Conservation (phyloP, 208 protist species). For the Wallacemonas sp. region DNA sequence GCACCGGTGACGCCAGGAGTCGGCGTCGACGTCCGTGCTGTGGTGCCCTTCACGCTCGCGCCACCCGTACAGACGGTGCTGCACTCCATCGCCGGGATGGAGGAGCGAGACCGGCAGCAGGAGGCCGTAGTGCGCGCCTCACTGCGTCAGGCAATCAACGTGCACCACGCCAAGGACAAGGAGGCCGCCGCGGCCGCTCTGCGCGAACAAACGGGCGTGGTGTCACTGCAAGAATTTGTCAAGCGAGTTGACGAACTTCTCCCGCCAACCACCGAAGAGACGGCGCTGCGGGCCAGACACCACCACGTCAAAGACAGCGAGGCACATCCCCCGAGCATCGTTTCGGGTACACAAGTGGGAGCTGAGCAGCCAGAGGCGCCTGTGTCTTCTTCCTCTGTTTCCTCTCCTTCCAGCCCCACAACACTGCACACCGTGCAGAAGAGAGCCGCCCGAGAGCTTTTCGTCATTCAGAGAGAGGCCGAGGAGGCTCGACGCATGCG, state of each 20-base stretch:
- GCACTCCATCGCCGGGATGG: constrained; percentile 32
- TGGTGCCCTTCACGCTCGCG: neutral
- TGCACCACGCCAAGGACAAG: neutral
- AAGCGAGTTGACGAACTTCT: constrained; percentile 44
- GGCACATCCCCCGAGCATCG: neutral
- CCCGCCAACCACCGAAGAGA: constrained; percentile 18
- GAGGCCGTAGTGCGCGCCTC: constrained; percentile 3
- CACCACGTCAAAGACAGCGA: neutral
- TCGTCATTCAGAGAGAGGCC: constrained; percentile 24
- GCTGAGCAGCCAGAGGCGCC: no score
- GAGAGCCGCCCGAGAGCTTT: constrained; percentile 23
- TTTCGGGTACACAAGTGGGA: no score
- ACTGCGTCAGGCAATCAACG: constrained; percentile 6
- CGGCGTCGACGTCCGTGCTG: neutral
- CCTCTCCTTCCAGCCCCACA: no score
- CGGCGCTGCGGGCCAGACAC: neutral
- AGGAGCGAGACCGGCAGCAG: constrained; percentile 27
- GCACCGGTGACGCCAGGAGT: neutral
- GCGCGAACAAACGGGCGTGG: constrained; percentile 21
- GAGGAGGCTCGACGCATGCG: constrained; percentile 41
- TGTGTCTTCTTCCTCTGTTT: no score
- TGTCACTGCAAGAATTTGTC: constrained; percentile 50
- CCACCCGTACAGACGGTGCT: constrained; percentile 21
- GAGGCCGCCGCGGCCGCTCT: neutral
- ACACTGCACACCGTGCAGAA: constrained; percentile 16